Conservation (phyloP, 305 asterid genomes). For the Fraxinus platypoda region DNA sequence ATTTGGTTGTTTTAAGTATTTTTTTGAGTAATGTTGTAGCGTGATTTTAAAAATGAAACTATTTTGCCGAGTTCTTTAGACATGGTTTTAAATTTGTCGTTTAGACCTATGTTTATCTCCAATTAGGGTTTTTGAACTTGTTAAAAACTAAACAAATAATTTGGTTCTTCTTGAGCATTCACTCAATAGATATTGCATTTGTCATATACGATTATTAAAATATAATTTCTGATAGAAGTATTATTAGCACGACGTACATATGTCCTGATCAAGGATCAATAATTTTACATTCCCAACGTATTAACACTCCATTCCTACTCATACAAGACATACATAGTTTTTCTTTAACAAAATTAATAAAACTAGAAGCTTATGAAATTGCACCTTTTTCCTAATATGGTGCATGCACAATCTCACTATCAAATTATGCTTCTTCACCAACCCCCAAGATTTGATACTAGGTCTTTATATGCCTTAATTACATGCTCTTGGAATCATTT, state of each 20-base stretch:
- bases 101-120: neutral
- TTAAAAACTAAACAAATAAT: neutral
- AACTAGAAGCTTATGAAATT: neutral
- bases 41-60: too few relatives aligned
- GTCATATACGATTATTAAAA: neutral
- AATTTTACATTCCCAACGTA: neutral
- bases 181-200: neutral
- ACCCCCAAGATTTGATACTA: slow-evolving; percentile 1
- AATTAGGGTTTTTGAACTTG: neutral
- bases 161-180: neutral
- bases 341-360: neutral
- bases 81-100: neutral
- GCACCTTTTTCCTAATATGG: neutral
- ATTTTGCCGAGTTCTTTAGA: too few relatives aligned
- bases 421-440: slow-evolving; percentile 4
- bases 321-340: neutral
- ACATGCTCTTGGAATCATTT: slow-evolving; percentile 23
- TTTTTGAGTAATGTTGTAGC: too few relatives aligned
- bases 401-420: neutral
- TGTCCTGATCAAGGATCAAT: neutral
- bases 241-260: neutral
- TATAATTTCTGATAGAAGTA: neutral
- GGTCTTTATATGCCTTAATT: neutral
- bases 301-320: neutral
- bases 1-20: too few relatives aligned